Percentiles rank a stretch among this genome's conserved stretches.
These are phyloP conservation scores for Ramaria sp. DNA, from an alignment of 768 basidiomycete genomes.

Conservation along the genomic window DNA sequence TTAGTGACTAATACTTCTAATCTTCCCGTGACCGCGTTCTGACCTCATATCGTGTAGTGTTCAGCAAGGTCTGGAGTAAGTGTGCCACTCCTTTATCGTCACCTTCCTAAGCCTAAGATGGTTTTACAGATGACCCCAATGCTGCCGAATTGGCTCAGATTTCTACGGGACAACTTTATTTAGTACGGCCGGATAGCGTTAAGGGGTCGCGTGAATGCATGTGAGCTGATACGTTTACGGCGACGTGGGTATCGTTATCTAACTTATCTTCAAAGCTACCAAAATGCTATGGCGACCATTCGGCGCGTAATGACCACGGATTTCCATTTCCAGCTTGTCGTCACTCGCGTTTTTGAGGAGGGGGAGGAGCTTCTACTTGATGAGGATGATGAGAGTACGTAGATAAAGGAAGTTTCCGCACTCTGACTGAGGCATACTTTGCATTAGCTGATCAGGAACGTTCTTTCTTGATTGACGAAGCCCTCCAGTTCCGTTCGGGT, in stretches of 20 bases:
- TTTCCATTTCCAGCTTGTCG: conserved; percentile 82
- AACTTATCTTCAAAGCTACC: conserved; percentile 51
- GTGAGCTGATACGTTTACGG: conserved; percentile 35
- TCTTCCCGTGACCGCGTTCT: conserved; percentile 15
- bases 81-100: conserved; percentile 14
- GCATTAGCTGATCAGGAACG: conserved; percentile 82
- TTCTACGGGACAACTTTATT: conserved; percentile 80
- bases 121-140: conserved; percentile 73
- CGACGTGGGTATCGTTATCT: neutral
- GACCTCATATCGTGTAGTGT: conserved; percentile 35
- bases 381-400: conserved; percentile 83
- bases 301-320: conserved; percentile 68
- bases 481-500: conserved; percentile 76
- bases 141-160: conserved; percentile 94
- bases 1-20: conserved; percentile 29
- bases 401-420: neutral
- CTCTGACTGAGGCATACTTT: neutral
- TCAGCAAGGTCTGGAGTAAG: conserved; percentile 94
- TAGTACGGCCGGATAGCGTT: conserved; percentile 84
- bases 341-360: conserved; percentile 95
- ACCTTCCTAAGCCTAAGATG: neutral
- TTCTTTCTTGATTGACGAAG: conserved; percentile 83
- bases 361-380: conserved; percentile 92
- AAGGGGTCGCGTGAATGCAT: conserved; percentile 95
- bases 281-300: conserved; percentile 91